Base-by-base conservation (phyloP, 768 basidiomycete genomes). In the Podaxis carcinomalis region DNA sequence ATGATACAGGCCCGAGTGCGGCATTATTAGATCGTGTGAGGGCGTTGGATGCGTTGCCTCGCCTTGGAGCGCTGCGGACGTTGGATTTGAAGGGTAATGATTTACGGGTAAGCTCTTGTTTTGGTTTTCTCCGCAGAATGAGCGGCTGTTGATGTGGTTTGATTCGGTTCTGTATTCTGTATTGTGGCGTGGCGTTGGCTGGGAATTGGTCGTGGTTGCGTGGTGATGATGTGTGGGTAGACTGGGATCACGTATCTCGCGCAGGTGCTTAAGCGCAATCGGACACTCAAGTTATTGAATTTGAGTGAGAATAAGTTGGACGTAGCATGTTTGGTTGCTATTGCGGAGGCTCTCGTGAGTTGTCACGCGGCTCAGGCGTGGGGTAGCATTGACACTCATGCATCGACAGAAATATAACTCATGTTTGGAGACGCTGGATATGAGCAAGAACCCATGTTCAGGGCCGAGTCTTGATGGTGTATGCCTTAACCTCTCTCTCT, bases 231-330 rank as follows among this genome's bases (percentile, higher is more conserved):
- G 32, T 9, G 32, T 62, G 85, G 56, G 83, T 51, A 82, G 81
- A 83, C 73, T 46, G 95, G 96, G 0, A 88, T 98, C 37, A 85
- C 83, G 0, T 98, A 97, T 68, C 84, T 98, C 51, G 89, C 95
- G 0, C 95, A 98, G 73, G 96, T 98, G 0, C 78, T 98, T 64
- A 98, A 98, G 70, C 88, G 96, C 39, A 98, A 99, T 73, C 80
- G 95, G 47, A 98, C 96, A 2, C 78, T 98, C 47, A 97, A 96
- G 73, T 88, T 98, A 4, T 80, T 98, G 25, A 98, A 98, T 72
- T 75, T 98, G 55, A 89, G 91, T 68, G 96, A 98, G 71, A 98
- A 98, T 72, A 93, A 90, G 71, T 83, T 99, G 4, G 96, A 96
- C 60, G 83, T 91, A 0, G 76, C 81, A 7, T 92, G 93, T 56